These are phyloP conservation scores for Candida ipomoeae DNA, from an alignment of 805 yeast species.

Conservation along the genomic window DNA sequence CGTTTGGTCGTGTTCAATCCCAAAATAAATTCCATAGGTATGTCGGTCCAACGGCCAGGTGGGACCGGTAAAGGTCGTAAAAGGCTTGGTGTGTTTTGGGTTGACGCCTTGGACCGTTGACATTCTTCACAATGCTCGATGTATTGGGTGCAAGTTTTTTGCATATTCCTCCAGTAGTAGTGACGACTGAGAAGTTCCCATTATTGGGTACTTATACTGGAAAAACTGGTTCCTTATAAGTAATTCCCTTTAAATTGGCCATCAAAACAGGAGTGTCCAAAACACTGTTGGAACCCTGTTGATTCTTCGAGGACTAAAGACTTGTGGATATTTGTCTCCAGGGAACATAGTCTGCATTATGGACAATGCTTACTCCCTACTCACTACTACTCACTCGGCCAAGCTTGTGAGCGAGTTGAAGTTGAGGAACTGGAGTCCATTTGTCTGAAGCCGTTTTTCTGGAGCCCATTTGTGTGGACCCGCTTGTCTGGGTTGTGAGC, in stretches of 20 bases:
- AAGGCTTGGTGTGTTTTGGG: neutral
- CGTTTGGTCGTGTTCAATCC: neutral
- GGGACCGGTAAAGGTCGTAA: neutral
- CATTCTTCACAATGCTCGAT: too few relatives aligned
- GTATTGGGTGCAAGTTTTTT: neutral
- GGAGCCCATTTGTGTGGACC: too few relatives aligned
- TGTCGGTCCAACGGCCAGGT: neutral
- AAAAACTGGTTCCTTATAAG: too few relatives aligned
- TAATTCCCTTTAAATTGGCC: too few relatives aligned
- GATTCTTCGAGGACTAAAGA: too few relatives aligned
- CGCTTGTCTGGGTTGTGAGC: constrained; percentile 62
- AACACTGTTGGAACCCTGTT: too few relatives aligned
- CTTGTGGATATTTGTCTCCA: too few relatives aligned
- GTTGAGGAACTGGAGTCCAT: constrained; percentile 52
- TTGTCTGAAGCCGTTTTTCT: too few relatives aligned
- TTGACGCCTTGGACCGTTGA: neutral
- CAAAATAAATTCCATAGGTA: neutral
- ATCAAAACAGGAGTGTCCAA: too few relatives aligned
- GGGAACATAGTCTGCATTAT: too few relatives aligned
- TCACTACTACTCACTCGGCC: constrained; percentile 38
- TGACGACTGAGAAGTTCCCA: neutral
- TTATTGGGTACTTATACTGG: too few relatives aligned
- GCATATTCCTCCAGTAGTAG: neutral
- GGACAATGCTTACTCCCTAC: too few relatives aligned
- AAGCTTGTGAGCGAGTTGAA: constrained; percentile 73